Evolutionary conservation across 164 flowering plant genomes (phyloP), one percentile per base, ranked within the genome.

Genomic region (Tetracentron sinense): DNA sequence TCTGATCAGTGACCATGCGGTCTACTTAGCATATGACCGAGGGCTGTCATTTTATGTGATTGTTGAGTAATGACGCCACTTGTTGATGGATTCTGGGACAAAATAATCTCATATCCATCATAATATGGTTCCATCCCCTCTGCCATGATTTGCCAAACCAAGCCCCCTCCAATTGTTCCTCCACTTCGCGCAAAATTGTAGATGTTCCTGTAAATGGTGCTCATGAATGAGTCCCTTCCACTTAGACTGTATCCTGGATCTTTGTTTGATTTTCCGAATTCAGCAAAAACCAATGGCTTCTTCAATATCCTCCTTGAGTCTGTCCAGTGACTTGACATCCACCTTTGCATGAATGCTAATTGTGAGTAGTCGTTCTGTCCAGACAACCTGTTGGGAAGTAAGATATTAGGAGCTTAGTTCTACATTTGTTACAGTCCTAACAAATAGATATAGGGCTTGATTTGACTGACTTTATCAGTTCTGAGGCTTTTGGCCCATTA

Each of bases 71-170:
- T 72, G 22, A 75, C 27, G 3, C 56, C 22, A 19, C 10, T 23
- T 17, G 73, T 75, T 20, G 65, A 61, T 2, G 68, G 59, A 50
- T 61, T 35, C 26, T 65, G 70, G 21, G 78, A 62, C 16, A 75
- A 42, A 48, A 75, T 56, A 4, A 75, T 72, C 63, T 62, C 75
- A 58, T 72, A 75, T 16, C 73, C 73, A 72, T 75, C 78, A 27
- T 61, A 35, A 25, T 46, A 68, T 3, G 65, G 26, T 15, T 75
- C 75, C 75, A 75, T 68, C n/a, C 70, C 78, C 33, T 72, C 68
- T 7, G 73, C 66, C 61, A 75, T 30, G 29, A 75, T 1, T 44
- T 76, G 77, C 77, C 79, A 76, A 4, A 76, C 59, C 33, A 76
- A 27, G 6, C 72, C 67, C 20, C 72, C 72, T 50, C 58, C 72